Conservation (phyloP, 73 alveolate genomes). For the Paramecium sexaurelia region DNA sequence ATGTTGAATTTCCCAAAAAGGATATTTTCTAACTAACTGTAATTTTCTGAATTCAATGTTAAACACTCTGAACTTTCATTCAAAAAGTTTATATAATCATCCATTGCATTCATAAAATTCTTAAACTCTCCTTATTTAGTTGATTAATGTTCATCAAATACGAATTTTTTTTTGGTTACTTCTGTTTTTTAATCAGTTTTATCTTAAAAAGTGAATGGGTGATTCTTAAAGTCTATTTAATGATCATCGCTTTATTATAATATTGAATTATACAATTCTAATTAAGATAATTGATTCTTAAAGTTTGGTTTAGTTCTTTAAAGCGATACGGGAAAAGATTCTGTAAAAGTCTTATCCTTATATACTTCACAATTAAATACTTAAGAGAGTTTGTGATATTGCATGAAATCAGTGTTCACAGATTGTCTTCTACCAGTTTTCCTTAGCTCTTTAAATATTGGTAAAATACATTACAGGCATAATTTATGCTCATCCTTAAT, state of each 20-base stretch:
- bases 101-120: slow-evolving; percentile 41
- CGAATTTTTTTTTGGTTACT: slow-evolving; percentile 44
- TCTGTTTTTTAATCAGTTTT: slow-evolving; percentile 16
- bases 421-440: not conserved
- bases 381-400: slow-evolving; percentile 19
- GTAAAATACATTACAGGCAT: slow-evolving; percentile 12
- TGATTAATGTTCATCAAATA: slow-evolving; percentile 25
- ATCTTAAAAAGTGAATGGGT: slow-evolving; percentile 39
- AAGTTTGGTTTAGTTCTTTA: not conserved
- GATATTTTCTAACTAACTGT: not conserved
- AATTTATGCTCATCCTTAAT: slow-evolving; percentile 51
- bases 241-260: not conserved
- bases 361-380: not conserved
- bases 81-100: slow-evolving; percentile 40
- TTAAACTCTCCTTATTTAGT: slow-evolving; percentile 32
- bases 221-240: not conserved
- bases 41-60: not conserved
- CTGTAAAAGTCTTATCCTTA: slow-evolving; percentile 46
- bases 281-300: not conserved
- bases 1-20: not conserved
- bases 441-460: slow-evolving; percentile 9
- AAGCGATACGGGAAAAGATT: slow-evolving; percentile 32
- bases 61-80: not conserved
- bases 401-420: not conserved
- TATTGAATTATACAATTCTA: slow-evolving; percentile 21